Percentiles rank a stretch among this genome's conserved stretches.
Conservation (phyloP, 139 green algal species). For the Mesotaenium endlicherianum region DNA sequence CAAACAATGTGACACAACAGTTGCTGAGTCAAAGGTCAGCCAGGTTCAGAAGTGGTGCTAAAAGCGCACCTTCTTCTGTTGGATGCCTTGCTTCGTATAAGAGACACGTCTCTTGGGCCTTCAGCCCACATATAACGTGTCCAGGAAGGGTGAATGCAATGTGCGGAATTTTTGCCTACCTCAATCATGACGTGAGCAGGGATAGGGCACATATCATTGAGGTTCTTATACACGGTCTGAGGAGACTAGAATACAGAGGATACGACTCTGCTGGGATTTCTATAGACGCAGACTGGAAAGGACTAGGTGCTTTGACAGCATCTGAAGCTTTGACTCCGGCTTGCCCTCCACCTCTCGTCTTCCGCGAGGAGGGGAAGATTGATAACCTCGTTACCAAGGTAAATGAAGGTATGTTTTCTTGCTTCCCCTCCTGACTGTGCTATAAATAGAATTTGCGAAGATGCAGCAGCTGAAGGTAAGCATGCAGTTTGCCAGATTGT, state of each 20-base stretch:
- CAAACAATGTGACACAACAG: no score
- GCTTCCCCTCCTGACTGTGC: not conserved
- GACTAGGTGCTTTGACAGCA: not conserved
- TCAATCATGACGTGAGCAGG: slow-evolving; percentile 71
- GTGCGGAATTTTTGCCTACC: slow-evolving; percentile 98
- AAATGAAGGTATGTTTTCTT: slow-evolving; percentile 19
- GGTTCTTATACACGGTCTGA: slow-evolving; percentile 70
- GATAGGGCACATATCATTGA: slow-evolving; percentile 77
- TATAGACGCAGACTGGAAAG: slow-evolving; percentile 28
- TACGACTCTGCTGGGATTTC: slow-evolving; percentile 93
- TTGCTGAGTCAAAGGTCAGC: no score
- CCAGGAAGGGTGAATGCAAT: slow-evolving; percentile 56
- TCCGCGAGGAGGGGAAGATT: slow-evolving; percentile 90
- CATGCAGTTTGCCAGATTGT: not conserved
- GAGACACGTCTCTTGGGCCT: not conserved
- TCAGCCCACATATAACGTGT: not conserved
- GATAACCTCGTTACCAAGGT: slow-evolving; percentile 66
- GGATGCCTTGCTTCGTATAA: not conserved
- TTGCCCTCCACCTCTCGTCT: slow-evolving; percentile 57
- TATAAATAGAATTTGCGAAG: not conserved
- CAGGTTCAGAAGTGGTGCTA: not conserved
- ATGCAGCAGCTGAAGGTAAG: not conserved
- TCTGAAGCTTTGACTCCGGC: not conserved
- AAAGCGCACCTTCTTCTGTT: not conserved
- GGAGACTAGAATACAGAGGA: slow-evolving; percentile 93